Conservation (phyloP, 2,329 filamentous ascomycete species). For the Fusarium globosum region DNA sequence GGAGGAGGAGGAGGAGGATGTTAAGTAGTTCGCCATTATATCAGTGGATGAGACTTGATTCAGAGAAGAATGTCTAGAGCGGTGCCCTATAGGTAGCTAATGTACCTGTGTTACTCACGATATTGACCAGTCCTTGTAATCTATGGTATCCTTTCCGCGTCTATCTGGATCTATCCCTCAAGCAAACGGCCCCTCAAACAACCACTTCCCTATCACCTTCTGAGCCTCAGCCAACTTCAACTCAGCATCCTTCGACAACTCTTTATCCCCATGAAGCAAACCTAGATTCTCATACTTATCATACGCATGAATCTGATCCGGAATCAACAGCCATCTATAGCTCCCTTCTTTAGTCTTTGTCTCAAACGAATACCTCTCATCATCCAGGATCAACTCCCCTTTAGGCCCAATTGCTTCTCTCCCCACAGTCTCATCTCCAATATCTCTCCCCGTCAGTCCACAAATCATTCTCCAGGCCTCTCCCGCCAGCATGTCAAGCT, state of each 20-base stretch:
- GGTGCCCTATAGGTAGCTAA: no score
- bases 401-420: neutral
- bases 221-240: constrained; percentile 17
- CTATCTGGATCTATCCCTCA: neutral
- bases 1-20: neutral
- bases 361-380: constrained; percentile 26
- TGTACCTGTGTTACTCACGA: neutral
- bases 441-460: neutral
- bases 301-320: constrained; percentile 27
- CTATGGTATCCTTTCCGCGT: neutral
- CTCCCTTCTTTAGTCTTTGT: neutral
- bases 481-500: constrained; percentile 23
- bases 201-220: constrained; percentile 18
- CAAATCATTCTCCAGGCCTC: constrained; percentile 26
- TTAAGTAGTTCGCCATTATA: neutral
- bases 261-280: constrained; percentile 9
- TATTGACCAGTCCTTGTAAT: fast-evolving
- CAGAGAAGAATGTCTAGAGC: neutral
- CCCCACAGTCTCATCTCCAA: constrained; percentile 2
- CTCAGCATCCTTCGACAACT: constrained; percentile 1
- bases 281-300: constrained; percentile 16
- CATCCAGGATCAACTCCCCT: constrained; percentile 13
- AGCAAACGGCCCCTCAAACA: constrained; percentile 45
- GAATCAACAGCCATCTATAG: constrained; percentile 25
- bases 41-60: neutral